phyloP scores from a whole-genome alignment of 331 rosid genomes.

The Arachis monticola region DNA sequence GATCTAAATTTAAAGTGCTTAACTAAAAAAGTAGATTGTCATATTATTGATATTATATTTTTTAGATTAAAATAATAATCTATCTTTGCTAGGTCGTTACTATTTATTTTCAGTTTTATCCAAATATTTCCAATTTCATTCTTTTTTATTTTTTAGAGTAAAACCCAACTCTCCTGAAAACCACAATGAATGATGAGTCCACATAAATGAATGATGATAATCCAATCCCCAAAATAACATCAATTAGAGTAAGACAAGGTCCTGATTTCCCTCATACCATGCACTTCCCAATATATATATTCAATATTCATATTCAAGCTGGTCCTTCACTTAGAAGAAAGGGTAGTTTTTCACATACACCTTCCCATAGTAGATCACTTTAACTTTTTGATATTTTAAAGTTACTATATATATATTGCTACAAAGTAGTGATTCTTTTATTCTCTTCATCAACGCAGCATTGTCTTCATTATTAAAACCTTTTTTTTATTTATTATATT shows the following conservation, averaged over 20 bases:
- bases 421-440: conserved; percentile 16
- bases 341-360: background rate
- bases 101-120: no score
- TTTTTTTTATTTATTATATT: conserved; percentile 10
- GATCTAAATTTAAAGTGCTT: background rate
- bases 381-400: conserved; percentile 18
- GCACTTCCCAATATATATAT: conserved; percentile 8
- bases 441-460: background rate
- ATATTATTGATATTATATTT: no score
- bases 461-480: background rate
- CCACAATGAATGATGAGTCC: no score
- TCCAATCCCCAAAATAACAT: conserved; percentile 17
- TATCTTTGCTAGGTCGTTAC: no score
- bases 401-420: background rate
- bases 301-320: background rate
- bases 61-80: no score
- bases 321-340: conserved; percentile 36
- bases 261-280: conserved; percentile 43
- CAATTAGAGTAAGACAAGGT: conserved; percentile 49
- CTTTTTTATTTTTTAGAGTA: no score
- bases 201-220: background rate
- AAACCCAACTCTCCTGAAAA: no score
- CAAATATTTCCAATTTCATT: background rate
- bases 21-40: no score
- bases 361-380: background rate